These are phyloP conservation scores for Penicillium sp. DNA, from an alignment of 2,329 filamentous ascomycete species.

Conservation along the genomic window DNA sequence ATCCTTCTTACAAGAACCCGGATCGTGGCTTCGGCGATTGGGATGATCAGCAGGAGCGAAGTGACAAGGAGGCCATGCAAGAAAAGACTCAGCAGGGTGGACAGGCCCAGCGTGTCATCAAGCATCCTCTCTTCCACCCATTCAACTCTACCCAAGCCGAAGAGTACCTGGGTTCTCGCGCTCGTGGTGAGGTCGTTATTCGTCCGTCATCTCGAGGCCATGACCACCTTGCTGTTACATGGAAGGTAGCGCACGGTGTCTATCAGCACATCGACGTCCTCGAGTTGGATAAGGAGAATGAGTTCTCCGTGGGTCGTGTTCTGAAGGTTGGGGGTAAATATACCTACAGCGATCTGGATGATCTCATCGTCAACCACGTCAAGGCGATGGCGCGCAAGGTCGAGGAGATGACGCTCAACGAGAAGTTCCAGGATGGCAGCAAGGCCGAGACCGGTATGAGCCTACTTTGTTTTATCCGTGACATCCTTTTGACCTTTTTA, in stretches of 20 bases:
- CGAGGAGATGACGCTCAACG: conserved; percentile 90
- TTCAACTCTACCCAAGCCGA: conserved; percentile 93
- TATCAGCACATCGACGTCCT: conserved; percentile 98
- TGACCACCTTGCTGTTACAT: conserved; percentile 93
- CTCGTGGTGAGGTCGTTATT: conserved; percentile 88
- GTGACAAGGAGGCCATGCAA: conserved; percentile 79
- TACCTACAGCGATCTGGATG: conserved; percentile 93
- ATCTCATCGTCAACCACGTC: conserved; percentile 95
- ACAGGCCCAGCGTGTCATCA: conserved; percentile 91
- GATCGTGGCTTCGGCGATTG: conserved; percentile 81
- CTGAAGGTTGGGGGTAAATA: conserved; percentile 86
- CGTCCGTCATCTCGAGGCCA: conserved; percentile 93
- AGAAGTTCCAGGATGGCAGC: conserved; percentile 86
- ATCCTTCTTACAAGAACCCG: conserved; percentile 69
- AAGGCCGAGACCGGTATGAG: conserved; percentile 81
- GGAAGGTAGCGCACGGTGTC: conserved; percentile 96
- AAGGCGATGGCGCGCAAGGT: conserved; percentile 98
- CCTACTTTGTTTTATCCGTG: conserved; percentile 5
- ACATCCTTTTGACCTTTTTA: no score
- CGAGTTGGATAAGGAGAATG: conserved; percentile 94
- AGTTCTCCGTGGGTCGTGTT: conserved; percentile 87
- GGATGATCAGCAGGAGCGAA: conserved; percentile 80
- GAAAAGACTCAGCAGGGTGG: conserved; percentile 86
- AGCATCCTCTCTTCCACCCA: conserved; percentile 92
- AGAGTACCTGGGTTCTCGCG: conserved; percentile 86